These are phyloP conservation scores for Talaromyces sp. DNA, from an alignment of 2,329 filamentous ascomycete species.

Conservation along the genomic window DNA sequence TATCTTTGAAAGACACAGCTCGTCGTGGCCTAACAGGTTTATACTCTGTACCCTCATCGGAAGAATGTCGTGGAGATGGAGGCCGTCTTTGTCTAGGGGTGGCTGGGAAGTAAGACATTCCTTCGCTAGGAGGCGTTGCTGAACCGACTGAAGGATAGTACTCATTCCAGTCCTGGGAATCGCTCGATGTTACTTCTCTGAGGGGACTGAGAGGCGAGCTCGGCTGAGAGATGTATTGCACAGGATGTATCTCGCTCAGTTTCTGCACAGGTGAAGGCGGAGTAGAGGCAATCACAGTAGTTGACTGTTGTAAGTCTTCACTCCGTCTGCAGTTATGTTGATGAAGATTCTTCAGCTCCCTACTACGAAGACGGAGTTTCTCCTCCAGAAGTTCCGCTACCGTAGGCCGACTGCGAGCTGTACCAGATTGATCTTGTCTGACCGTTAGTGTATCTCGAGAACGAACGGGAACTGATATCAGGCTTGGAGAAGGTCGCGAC, in stretches of 20 bases:
- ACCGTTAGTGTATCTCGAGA: background rate
- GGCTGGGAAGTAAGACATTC: background rate
- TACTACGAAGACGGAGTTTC: conserved; percentile 31
- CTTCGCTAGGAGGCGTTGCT: background rate
- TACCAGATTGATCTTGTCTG: background rate
- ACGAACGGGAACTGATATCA: background rate
- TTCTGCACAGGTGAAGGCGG: background rate
- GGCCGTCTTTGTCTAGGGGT: background rate
- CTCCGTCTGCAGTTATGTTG: background rate
- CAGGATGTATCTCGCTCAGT: background rate
- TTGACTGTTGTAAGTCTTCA: background rate
- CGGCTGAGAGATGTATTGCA: conserved; percentile 13
- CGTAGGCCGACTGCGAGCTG: conserved; percentile 13
- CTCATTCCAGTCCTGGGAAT: conserved; percentile 1
- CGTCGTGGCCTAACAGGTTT: conserved; percentile 8
- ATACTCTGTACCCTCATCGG: background rate
- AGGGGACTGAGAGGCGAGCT: background rate
- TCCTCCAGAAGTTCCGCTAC: conserved; percentile 35
- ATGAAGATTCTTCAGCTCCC: conserved; percentile 19
- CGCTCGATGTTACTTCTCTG: background rate
- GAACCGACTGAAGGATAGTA: background rate
- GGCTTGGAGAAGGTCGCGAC: conserved; percentile 7
- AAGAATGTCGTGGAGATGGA: background rate
- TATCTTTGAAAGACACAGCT: conserved; percentile 17
- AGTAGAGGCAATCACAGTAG: background rate